phyloP scores from a whole-genome alignment of 2,329 filamentous ascomycete genomes.

The Cadophora luteo-olivacea region DNA sequence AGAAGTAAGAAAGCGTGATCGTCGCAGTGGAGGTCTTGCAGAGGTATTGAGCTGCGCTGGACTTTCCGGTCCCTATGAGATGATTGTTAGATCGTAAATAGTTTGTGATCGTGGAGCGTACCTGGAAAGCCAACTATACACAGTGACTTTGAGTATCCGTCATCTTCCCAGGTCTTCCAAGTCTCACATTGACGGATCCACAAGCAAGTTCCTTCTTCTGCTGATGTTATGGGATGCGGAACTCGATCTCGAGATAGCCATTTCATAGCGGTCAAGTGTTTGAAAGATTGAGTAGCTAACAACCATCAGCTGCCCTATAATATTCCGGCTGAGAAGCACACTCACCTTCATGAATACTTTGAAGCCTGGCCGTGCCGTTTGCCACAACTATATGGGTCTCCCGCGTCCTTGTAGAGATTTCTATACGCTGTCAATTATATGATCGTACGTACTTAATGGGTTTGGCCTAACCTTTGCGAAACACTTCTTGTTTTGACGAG shows the following conservation, averaged over 20 bases:
- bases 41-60: neutral
- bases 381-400: neutral
- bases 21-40: neutral
- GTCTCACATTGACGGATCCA: neutral
- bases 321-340: neutral
- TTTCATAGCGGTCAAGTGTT: neutral
- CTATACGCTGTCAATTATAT: neutral
- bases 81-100: neutral
- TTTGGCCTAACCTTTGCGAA: neutral
- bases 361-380: neutral
- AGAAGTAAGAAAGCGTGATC: neutral
- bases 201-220: neutral
- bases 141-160: conserved; percentile 1
- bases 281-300: neutral
- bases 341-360: neutral
- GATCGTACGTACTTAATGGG: neutral
- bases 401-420: neutral
- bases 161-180: neutral
- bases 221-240: neutral
- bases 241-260: neutral
- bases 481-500: neutral
- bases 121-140: neutral
- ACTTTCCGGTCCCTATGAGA: neutral
- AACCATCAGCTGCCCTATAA: neutral
- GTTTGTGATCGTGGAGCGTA: neutral